These are phyloP conservation scores for Hypoxylon sp. DNA, from an alignment of 2,329 filamentous ascomycete genomes.

Conservation along the genomic window DNA sequence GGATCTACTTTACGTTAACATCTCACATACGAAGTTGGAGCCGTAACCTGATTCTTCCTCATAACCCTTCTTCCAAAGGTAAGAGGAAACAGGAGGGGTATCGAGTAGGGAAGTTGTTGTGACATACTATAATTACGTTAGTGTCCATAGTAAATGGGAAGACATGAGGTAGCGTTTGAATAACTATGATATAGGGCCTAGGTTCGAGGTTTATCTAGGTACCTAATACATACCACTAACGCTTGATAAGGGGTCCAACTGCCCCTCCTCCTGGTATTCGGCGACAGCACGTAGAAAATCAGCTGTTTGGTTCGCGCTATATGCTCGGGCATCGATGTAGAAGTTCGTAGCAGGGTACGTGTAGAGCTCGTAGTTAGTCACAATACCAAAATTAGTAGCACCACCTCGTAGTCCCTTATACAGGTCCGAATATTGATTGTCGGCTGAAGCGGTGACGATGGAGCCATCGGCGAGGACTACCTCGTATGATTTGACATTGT, in stretches of 20 bases:
- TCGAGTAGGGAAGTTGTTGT: neutral
- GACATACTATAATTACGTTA: conserved; percentile 36
- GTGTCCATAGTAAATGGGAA: neutral
- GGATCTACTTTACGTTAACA: conserved; percentile 33
- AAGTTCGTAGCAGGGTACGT: conserved; percentile 38
- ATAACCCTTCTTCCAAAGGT: neutral
- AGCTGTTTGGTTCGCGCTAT: conserved; percentile 39
- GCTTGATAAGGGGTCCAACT: conserved; percentile 40
- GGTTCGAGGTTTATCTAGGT: neutral
- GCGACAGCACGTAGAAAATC: conserved; percentile 43
- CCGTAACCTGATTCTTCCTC: neutral
- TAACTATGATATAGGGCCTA: neutral
- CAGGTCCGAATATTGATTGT: conserved; percentile 50
- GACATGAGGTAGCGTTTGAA: too few relatives aligned
- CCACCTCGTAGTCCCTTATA: conserved; percentile 51
- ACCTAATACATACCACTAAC: conserved; percentile 40
- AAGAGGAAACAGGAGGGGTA: neutral
- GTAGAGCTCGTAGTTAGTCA: conserved; percentile 52
- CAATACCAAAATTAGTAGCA: conserved; percentile 53
- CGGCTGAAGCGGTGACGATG: conserved; percentile 47
- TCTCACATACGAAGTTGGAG: neutral
- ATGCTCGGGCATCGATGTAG: conserved; percentile 41
- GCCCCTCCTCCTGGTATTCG: conserved; percentile 42
- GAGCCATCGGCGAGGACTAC: conserved; percentile 50
- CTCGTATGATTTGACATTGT: conserved; percentile 47